A percentile compares a stretch with the other conserved stretches of the same genome.
Evolutionary conservation across 208 protist genomes (phyloP).

Genomic region (Herpetomonas tarakana): DNA sequence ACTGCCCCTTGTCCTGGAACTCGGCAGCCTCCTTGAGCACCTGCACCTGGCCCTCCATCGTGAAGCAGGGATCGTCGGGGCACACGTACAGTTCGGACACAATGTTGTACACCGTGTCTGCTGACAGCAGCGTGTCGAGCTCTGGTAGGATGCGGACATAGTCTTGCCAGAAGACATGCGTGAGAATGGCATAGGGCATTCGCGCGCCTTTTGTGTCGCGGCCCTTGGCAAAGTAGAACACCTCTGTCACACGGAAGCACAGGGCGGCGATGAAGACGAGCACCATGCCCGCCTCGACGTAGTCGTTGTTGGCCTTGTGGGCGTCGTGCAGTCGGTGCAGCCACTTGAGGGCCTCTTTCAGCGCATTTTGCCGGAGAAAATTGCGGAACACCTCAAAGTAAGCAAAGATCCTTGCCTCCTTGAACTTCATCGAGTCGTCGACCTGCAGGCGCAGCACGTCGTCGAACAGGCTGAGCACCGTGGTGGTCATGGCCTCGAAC

Average conservation of each 20-base stretch:
- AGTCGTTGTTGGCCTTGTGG: constrained; percentile 70
- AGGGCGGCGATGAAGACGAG: constrained; percentile 81
- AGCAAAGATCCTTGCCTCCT: constrained; percentile 69
- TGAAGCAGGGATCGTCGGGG: constrained; percentile 79
- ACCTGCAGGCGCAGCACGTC: constrained; percentile 75
- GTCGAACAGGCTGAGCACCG: constrained; percentile 77
- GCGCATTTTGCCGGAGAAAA: constrained; percentile 74
- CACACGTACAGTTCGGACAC: constrained; percentile 75
- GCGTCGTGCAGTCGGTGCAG: constrained; percentile 78
- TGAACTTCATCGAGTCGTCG: constrained; percentile 78
- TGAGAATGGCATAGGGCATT: constrained; percentile 68
- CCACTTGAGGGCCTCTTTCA: constrained; percentile 82
- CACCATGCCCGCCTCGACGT: constrained; percentile 81
- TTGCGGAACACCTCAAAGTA: constrained; percentile 83
- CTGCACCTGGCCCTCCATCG: constrained; percentile 80
- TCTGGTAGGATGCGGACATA: constrained; percentile 87
- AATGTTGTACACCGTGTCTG: constrained; percentile 71
- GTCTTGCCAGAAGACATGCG: constrained; percentile 89
- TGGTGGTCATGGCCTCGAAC: constrained; percentile 63
- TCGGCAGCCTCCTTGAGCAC: constrained; percentile 77
- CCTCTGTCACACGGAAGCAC: constrained; percentile 84
- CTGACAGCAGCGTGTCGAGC: constrained; percentile 54
- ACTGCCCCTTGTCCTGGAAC: constrained; percentile 74
- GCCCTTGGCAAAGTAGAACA: constrained; percentile 81
- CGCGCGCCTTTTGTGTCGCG: constrained; percentile 57